Base-by-base conservation (phyloP, 176 grass and related monocot species). In the Bromus sterilis region DNA sequence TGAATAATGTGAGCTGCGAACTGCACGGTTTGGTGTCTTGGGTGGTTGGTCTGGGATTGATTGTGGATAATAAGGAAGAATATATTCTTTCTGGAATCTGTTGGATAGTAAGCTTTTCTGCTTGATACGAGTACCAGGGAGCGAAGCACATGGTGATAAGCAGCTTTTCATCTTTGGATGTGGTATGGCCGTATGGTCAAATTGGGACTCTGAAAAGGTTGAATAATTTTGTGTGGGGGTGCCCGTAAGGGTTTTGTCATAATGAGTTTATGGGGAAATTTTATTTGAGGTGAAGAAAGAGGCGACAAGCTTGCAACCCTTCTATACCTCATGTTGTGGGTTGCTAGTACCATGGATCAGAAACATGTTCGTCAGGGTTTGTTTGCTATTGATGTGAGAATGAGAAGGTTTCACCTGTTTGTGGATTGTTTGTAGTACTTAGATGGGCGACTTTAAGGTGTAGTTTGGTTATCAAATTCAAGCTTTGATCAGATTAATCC, bases 51-150 rank as follows among this genome's bases (percentile, higher is more conserved):
- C 46, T 53, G 20, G 53, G 40, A 11, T 44, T 71, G 76, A 68
- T 80, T 71, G 12, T 71, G 84, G 76, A 48, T 31, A 68, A 48
- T 31, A 68, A 66, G 64, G 37, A 51, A 48, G 67, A 77, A 4
- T 11, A 74, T 80, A 51, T 76, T 70, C 62, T 43, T 63, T 85
- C 59, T 49, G 33, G 53, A 61, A 85, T 80, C 62, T 56, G 56
- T 69, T 55, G 56, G 75, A 46, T 61, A 66, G 25, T 33, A n/a
- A 56, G 46, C 43, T 55, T 80, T 80, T 81, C 82, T 77, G 57
- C 35, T 77, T 8, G 56, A 9, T 77, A 72, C n/a, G 36, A 46
- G 9, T 77, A 72, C n/a, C 44, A 46, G 9, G 48, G 65, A 57
- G 46, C 55, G 81, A 78, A 82, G 48, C 49, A 26, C 26, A 72